These are phyloP conservation scores for Oryza officinalis DNA, from an alignment of 176 grass and related monocot genomes.

Conservation along the genomic window DNA sequence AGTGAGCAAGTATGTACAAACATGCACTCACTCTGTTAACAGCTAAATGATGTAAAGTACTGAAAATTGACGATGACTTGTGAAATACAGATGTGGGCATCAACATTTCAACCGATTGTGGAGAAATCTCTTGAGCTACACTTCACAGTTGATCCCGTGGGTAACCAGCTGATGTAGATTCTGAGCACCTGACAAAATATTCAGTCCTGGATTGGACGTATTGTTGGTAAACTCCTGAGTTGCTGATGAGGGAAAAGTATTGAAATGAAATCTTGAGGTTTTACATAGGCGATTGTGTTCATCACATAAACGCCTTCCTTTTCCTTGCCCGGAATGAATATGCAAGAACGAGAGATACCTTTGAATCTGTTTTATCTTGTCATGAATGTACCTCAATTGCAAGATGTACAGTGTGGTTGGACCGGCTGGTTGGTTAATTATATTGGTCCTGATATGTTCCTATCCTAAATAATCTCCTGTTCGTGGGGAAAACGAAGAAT, in stretches of 20 bases:
- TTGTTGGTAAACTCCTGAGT: not conserved
- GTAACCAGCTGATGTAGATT: constrained; percentile 65
- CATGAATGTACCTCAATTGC: not conserved
- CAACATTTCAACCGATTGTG: constrained; percentile 54
- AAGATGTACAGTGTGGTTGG: no score
- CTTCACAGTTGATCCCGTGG: constrained; percentile 64
- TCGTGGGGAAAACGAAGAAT: no score
- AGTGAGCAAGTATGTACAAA: not conserved
- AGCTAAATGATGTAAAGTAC: not conserved
- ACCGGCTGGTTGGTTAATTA: no score
- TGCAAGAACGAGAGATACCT: not conserved
- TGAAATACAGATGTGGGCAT: constrained; percentile 70
- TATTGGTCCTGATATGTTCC: no score
- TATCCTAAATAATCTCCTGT: no score
- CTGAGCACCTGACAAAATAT: not conserved
- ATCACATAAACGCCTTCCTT: not conserved
- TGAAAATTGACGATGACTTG: not conserved
- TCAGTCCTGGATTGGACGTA: not conserved
- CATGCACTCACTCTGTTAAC: not conserved
- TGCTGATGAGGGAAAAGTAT: not conserved
- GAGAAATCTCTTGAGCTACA: constrained; percentile 58
- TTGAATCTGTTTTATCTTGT: not conserved
- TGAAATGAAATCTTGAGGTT: not conserved
- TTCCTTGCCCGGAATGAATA: not conserved
- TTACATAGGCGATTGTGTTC: not conserved